phyloP scores from a whole-genome alignment of 2,329 filamentous ascomycete species.

The Hymenoscyphus repandus region DNA sequence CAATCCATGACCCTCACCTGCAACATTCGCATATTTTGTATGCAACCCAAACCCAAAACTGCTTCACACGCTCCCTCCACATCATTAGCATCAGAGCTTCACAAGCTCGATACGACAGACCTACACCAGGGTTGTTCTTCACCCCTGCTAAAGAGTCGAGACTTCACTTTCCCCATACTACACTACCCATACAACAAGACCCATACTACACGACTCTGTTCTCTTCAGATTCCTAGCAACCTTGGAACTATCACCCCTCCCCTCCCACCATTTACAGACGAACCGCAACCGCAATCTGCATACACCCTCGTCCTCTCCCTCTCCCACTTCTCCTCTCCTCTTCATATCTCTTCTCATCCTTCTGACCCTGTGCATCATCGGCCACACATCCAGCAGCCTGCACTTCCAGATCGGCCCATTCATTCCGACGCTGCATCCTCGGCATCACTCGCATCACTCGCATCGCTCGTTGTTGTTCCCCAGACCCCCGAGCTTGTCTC shows the following conservation, averaged over 20 bases:
- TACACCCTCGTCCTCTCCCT: neutral
- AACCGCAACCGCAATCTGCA: neutral
- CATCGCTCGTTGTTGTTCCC: neutral
- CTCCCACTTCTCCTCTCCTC: neutral
- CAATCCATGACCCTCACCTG: neutral
- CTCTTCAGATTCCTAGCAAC: too few relatives aligned
- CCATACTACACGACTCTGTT: neutral
- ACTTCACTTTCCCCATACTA: neutral
- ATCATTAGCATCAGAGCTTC: too few relatives aligned
- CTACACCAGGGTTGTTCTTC: neutral
- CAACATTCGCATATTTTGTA: too few relatives aligned
- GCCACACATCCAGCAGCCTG: neutral
- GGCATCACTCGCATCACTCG: neutral
- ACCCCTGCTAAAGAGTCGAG: neutral
- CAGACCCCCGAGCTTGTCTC: too few relatives aligned
- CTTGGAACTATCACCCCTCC: neutral
- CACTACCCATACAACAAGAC: too few relatives aligned
- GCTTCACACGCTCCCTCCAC: neutral
- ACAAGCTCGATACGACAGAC: neutral
- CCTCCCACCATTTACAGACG: neutral
- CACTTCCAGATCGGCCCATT: neutral
- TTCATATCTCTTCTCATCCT: neutral
- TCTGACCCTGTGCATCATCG: constrained; percentile 1
- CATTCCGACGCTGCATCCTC: neutral
- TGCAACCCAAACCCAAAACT: too few relatives aligned